These are phyloP conservation scores for Diaporthe aspalathi DNA, from an alignment of 2,329 filamentous ascomycete genomes.

Conservation along the genomic window DNA sequence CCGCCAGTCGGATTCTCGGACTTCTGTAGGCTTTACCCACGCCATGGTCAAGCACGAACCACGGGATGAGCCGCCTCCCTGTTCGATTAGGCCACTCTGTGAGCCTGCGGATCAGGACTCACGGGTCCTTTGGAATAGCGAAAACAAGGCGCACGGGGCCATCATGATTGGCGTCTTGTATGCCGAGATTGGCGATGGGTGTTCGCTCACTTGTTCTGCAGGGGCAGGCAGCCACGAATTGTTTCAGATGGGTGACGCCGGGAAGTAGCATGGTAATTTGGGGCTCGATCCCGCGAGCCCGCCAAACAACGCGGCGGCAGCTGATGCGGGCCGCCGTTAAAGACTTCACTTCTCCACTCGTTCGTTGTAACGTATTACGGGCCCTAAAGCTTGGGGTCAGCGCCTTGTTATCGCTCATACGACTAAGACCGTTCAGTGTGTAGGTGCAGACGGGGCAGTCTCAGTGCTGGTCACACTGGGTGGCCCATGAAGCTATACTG, in stretches of 20 bases:
- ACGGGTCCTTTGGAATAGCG: slow-evolving; percentile 1
- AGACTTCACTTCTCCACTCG: slow-evolving; percentile 31
- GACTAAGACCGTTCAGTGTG: slow-evolving; percentile 29
- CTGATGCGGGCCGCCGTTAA: slow-evolving; percentile 14
- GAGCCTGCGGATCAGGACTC: background rate
- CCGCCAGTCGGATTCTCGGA: slow-evolving; percentile 33
- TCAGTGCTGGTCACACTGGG: slow-evolving; percentile 34
- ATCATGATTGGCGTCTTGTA: background rate
- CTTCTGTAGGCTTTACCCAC: slow-evolving; percentile 39
- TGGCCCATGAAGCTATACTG: slow-evolving; percentile 21
- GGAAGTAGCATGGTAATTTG: slow-evolving; percentile 29
- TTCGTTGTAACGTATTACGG: slow-evolving; percentile 35
- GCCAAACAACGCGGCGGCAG: slow-evolving; percentile 12
- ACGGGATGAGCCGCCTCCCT: slow-evolving; percentile 1
- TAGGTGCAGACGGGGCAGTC: slow-evolving; percentile 31
- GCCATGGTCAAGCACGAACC: slow-evolving; percentile 35
- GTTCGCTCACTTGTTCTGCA: slow-evolving; percentile 10
- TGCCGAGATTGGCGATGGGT: slow-evolving; percentile 17
- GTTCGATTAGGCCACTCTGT: background rate
- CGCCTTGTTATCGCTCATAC: slow-evolving; percentile 31
- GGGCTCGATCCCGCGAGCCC: background rate
- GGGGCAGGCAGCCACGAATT: slow-evolving; percentile 21
- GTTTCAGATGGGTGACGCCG: slow-evolving; percentile 35
- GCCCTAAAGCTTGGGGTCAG: slow-evolving; percentile 36
- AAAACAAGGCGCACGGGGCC: background rate